These are phyloP conservation scores for Taphrina wiesneri DNA, from an alignment of 1,139 yeast genomes.

Conservation along the genomic window DNA sequence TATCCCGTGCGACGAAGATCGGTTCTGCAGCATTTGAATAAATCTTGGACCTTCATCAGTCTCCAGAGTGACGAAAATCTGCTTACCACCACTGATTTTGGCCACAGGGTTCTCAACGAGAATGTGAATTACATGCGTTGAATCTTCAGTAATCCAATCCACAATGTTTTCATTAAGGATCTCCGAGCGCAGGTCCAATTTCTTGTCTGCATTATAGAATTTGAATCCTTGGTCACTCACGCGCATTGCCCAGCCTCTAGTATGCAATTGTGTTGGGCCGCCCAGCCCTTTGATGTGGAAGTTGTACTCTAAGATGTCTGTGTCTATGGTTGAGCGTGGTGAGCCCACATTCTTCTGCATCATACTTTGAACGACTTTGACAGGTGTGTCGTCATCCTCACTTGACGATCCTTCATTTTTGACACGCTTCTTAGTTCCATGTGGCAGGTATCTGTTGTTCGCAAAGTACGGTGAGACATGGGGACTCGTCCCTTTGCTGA, in stretches of 20 bases:
- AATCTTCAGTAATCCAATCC: conserved; percentile 6
- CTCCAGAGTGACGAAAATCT: not conserved
- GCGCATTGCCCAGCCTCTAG: not conserved
- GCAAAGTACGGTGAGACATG: not conserved
- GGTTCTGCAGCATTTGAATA: not conserved
- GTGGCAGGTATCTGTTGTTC: not conserved
- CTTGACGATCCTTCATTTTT: not conserved
- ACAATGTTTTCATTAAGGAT: not conserved
- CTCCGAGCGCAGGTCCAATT: not conserved
- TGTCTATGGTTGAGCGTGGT: not conserved
- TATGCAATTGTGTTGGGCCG: not conserved
- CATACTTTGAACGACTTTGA: not conserved
- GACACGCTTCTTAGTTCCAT: too few relatives aligned
- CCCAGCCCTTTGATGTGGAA: not conserved
- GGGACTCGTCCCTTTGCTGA: not conserved
- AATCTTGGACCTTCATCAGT: conserved; percentile 1
- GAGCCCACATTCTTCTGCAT: not conserved
- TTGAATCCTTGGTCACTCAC: conserved; percentile 11
- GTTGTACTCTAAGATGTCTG: not conserved
- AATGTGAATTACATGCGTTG: not conserved
- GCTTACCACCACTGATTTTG: not conserved
- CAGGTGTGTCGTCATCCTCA: not conserved
- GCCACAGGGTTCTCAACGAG: not conserved
- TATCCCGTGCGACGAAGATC: not conserved
- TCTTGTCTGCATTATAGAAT: not conserved